Evolutionary conservation across 306 rosid genomes (phyloP), one percentile per base, ranked within the genome.

Genomic region (Cyclanthera cordifolia): DNA sequence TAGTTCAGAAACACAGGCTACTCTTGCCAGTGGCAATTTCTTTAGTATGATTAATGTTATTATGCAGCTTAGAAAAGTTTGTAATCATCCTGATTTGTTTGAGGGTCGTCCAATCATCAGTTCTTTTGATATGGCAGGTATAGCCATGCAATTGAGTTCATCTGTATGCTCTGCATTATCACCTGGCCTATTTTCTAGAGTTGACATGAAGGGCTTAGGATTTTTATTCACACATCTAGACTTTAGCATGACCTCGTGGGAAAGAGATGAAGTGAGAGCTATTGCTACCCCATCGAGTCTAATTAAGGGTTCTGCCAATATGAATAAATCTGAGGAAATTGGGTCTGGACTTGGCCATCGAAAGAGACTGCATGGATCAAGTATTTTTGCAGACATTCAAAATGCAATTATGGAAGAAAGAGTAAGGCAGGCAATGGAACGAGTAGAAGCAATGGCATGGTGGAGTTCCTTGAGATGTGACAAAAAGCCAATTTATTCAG

Each of bases 41-140:
- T 93, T 93, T 83, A 96, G 96, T 79, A 93, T 93, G 99, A 93
- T 93, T 76, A 82, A 95, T 59, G 66, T 93, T 71, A 93, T 93
- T 76, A 93, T 93, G 99, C 99, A 93, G 77, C 99, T 93, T 79
- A 93, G 96, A 13, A 93, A 93, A 81, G 99, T 93, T 60, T 93
- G 99, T 85, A 93, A 93, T 75, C 99, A 93, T 77, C 99, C 99
- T 39, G 99, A 93, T 78, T 86, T 93, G 53, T 93, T 93, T 82
- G 99, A 93, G 83, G 99, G 99, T 49, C 96, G 99, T 78, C 99
- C 99, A 58, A 93, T 90, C 76, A 83, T 93, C 71, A 93, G 99
- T 78, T 93, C 99, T 71, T 87, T 83, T 82, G 96, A 93, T 77
- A 93, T 93, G 90, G 56, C 76, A 65, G 95, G 91, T 70, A 79